phyloP scores from a whole-genome alignment of 2,329 filamentous ascomycete genomes.

The Xylariaceae sp. region DNA sequence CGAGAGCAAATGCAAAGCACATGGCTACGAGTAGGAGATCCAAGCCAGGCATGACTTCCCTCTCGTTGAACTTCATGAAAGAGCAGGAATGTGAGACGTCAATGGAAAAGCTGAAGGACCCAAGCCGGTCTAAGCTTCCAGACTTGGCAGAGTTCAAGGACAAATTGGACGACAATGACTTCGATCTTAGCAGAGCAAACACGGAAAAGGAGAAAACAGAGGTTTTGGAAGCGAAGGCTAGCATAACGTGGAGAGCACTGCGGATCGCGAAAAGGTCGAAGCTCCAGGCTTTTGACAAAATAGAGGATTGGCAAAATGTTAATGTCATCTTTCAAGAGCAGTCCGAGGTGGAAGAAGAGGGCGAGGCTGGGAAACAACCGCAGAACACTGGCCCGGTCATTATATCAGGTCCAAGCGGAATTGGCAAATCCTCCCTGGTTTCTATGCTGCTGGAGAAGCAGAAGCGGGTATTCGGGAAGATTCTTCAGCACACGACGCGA shows the following conservation, averaged over 20 bases:
- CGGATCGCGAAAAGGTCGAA: slow-evolving; percentile 72
- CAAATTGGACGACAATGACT: slow-evolving; percentile 72
- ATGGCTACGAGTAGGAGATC: slow-evolving; percentile 68
- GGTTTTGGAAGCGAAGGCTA: slow-evolving; percentile 69
- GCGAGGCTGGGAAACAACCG: slow-evolving; percentile 32
- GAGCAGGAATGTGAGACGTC: slow-evolving; percentile 58
- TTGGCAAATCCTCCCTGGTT: slow-evolving; percentile 61
- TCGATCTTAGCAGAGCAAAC: slow-evolving; percentile 80
- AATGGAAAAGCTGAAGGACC: slow-evolving; percentile 66
- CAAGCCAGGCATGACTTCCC: slow-evolving; percentile 64
- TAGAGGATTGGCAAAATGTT: slow-evolving; percentile 76
- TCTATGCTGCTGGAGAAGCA: slow-evolving; percentile 59
- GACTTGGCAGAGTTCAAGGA: slow-evolving; percentile 65
- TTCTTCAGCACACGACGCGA: slow-evolving; percentile 52
- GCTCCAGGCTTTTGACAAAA: slow-evolving; percentile 77
- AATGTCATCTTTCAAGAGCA: slow-evolving; percentile 51
- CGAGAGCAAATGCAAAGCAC: slow-evolving; percentile 61
- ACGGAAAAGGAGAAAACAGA: slow-evolving; percentile 53
- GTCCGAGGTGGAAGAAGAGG: slow-evolving; percentile 27
- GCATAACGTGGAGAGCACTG: slow-evolving; percentile 86
- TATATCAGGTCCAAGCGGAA: slow-evolving; percentile 60
- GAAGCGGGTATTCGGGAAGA: slow-evolving; percentile 60
- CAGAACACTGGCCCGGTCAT: slow-evolving; percentile 55
- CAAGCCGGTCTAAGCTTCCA: slow-evolving; percentile 63
- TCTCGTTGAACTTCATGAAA: slow-evolving; percentile 74